Base-by-base conservation (phyloP, 495 filamentous ascomycete species). In the Hypoxylon rickii region DNA sequence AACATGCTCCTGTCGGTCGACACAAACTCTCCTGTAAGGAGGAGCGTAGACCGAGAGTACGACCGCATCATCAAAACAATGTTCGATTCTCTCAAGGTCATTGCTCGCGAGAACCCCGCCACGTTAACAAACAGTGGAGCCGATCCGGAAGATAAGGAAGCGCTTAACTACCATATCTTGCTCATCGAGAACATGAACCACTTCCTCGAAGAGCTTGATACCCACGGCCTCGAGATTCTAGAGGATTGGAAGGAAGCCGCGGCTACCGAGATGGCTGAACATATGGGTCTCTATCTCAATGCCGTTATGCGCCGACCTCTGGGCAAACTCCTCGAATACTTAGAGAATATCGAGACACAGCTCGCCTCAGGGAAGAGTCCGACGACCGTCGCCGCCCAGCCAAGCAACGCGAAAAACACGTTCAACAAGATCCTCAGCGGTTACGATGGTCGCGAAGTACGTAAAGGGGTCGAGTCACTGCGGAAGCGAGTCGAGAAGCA, bases 141-240 rank as follows among this genome's bases (percentile, higher is more conserved):
- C 38, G 79, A 82, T 53, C 82, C 76, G n/a, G 93, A 97, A 63
- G 93, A 97, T 68, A 97, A 97, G 70, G 93, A 96, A 67, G 86
- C 89, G 12, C 79, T 97, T 16, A 97, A 97, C 68, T 96, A 96
- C 73, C 92, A 97, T 68, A 96, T 97, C 63, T 81, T 96, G 41
- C 81, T 97, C 24, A 97, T 97, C 54, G 93, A 97, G 70, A 97
- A 97, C 68, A 96, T 97, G 93, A 94, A 96, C 68, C 92, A 96
- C 68, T 96, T 93, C 70, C 76, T 92, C 7, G 92, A 97, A 62
- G 93, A 97, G 67, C 86, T 96, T 7, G 88, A 94, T 57, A 76
- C 86, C n/a, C 80, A 84, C 32, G 75, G 76, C 13, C 84, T 92
- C 47, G 79, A 86, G 1, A 83, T 96, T 11, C 78, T 97, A 5